Evolutionary conservation across 2,329 filamentous ascomycete genomes (phyloP), one percentile per base, ranked within the genome.

Genomic region (Trichoderma endophyticum): DNA sequence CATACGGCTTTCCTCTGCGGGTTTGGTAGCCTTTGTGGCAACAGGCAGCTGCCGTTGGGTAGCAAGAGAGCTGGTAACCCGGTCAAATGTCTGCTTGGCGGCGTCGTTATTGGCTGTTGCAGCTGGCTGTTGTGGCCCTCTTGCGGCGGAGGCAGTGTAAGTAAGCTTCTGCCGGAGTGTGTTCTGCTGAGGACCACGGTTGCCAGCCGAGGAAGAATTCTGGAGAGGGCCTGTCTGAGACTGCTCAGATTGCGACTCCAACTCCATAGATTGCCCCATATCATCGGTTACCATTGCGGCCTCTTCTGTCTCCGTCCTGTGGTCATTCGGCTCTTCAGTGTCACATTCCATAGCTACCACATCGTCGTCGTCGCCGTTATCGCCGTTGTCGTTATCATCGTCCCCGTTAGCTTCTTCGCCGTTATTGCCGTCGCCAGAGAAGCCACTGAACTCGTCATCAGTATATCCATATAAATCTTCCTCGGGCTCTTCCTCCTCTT

Each of bases 201-300:
- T 89, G 3, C 85, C 87, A 0, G 86, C 86, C 1, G 86, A 83
- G 12, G 81, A 81, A 2, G 84, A 86, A 72, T 87, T 85, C 63
- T 84, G 84, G 0, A 91, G 81, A 1, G 88, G 88, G 62, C 83
- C 86, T 62, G 86, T 83, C 3, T 85, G 82, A 2, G 86, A 84
- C 39, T 43, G 39, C 39, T 43, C 39, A 43, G 39, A n/a, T 43
- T 9, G 39, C 15, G 39, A 43, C 39, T 43, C 39, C 39, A n/a
- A 9, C 18, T 83, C 80, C 36, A 81, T 73, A 3, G 79, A 81
- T 21, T 63, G 69, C 3, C 75, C 73, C 15, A 74, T 72, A 8
- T 75, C 70, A 9, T 64, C 43, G 8, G 24, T 21, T 21, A 6
- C 36, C 24, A 32, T 32, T 4, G 15, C 26, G 14, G 54, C 11